These are phyloP conservation scores for Sarcocystis neurona DNA, from an alignment of 169 alveolate species.

Conservation along the genomic window DNA sequence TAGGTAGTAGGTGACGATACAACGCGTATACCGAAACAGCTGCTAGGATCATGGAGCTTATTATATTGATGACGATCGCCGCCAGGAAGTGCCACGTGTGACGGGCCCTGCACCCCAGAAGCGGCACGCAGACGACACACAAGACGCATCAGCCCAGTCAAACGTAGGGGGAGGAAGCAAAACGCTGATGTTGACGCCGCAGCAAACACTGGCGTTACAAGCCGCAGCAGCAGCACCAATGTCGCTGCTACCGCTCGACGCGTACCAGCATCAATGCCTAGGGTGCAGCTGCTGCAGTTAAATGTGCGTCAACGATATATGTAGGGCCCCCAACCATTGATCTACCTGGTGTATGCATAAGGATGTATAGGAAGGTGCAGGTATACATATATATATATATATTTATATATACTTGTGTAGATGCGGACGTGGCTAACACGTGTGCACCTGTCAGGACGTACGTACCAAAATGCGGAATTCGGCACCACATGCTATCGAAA, in stretches of 20 bases:
- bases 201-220: neutral
- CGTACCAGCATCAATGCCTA: too few species aligned
- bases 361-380: neutral
- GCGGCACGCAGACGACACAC: neutral
- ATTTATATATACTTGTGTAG: neutral
- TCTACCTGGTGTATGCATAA: neutral
- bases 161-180: too few species aligned
- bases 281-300: too few species aligned
- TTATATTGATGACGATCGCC: constrained; percentile 59
- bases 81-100: constrained; percentile 65
- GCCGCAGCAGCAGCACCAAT: too few species aligned
- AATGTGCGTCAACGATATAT: too few species aligned
- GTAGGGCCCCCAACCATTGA: too few species aligned
- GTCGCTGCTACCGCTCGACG: too few species aligned
- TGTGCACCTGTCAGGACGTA: too few species aligned
- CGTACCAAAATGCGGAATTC: too few species aligned
- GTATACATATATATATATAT: neutral
- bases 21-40: constrained; percentile 26
- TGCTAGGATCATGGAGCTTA: constrained; percentile 36
- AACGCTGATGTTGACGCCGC: neutral
- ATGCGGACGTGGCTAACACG: neutral
- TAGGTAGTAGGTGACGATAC: constrained; percentile 32
- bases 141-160: too few species aligned
- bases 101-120: constrained; percentile 25
- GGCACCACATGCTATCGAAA: too few species aligned